A percentile compares a stretch with the other conserved stretches of the same genome.
phyloP scores from a whole-genome alignment of 495 filamentous ascomycete species.

The Penicillium bovifimosum region DNA sequence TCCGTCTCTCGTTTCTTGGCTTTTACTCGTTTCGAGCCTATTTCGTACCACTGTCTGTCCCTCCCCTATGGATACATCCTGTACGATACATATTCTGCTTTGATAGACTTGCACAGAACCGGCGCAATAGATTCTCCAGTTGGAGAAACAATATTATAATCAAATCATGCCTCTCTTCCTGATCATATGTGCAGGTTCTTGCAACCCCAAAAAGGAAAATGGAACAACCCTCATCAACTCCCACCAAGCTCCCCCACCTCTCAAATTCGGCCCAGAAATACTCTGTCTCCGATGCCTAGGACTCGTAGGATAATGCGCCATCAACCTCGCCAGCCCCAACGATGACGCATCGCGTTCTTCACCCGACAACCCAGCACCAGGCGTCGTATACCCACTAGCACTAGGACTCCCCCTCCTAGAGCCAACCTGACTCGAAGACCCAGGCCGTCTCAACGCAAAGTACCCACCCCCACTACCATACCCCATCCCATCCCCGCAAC shows the following conservation, averaged over 20 bases:
- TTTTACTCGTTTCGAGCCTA: background rate
- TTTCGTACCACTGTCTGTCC: background rate
- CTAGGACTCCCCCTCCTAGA: conserved; percentile 15
- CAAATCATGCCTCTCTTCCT: background rate
- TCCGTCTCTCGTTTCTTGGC: background rate
- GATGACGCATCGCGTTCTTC: conserved; percentile 24
- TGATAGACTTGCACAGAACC: conserved; percentile 12
- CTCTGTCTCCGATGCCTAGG: conserved; percentile 28
- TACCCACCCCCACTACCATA: conserved; percentile 20
- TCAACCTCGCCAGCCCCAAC: conserved; percentile 12
- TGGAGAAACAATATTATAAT: background rate
- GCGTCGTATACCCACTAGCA: conserved; percentile 23
- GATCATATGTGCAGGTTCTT: background rate
- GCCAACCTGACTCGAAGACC: conserved; percentile 1
- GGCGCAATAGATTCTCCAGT: background rate
- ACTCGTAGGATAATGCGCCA: conserved; percentile 29
- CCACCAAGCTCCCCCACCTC: background rate
- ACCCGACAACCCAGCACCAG: conserved; percentile 15
- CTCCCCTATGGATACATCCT: background rate
- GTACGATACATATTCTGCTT: conserved; percentile 4
- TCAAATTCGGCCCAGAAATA: conserved; percentile 25
- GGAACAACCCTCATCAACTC: background rate
- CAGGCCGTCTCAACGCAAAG: conserved; percentile 21
- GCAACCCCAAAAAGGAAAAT: background rate
- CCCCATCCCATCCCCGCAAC: conserved; percentile 3